phyloP scores from a whole-genome alignment of 129 eudicot genomes.

The Sambucus nigra region DNA sequence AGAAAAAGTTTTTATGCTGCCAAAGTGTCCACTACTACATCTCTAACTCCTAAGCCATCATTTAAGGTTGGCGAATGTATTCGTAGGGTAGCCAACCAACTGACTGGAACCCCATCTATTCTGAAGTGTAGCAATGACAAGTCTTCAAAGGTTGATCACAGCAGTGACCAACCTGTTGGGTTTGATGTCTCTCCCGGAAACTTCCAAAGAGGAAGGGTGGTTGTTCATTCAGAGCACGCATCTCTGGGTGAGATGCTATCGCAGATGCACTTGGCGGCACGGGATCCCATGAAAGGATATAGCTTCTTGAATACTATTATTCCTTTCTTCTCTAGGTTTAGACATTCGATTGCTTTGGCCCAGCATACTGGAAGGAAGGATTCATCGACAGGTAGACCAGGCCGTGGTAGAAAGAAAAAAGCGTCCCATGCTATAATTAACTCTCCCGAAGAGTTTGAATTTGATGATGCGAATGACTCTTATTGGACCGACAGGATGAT shows the following conservation, averaged over 20 bases:
- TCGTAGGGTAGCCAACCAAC: constrained; percentile 68
- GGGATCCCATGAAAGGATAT: constrained; percentile 53
- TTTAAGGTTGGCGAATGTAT: constrained; percentile 70
- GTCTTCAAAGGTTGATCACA: constrained; percentile 15
- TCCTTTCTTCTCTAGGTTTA: constrained; percentile 47
- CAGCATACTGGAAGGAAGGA: constrained; percentile 19
- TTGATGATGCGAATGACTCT: constrained; percentile 77
- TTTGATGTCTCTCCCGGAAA: constrained; percentile 25
- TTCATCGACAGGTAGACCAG: constrained; percentile 20
- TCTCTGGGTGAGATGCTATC: constrained; percentile 49
- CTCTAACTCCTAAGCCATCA: constrained; percentile 53
- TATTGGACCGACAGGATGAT: constrained; percentile 88
- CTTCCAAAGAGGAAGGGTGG: constrained; percentile 15
- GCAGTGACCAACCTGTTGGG: constrained; percentile 18
- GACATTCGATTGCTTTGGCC: constrained; percentile 34
- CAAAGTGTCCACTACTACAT: constrained; percentile 29
- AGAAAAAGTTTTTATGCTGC: constrained; percentile 34
- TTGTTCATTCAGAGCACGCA: constrained; percentile 20
- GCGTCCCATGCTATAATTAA: constrained; percentile 14
- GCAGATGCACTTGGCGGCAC: constrained; percentile 56
- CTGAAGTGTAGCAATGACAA: constrained; percentile 20
- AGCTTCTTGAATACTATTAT: constrained; percentile 22
- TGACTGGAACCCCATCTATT: constrained; percentile 45
- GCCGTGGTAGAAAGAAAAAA: constrained; percentile 43
- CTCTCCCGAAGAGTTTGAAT: constrained; percentile 56